Base-by-base conservation (phyloP, 2,329 filamentous ascomycete genomes). In the Seiridium cupressi region DNA sequence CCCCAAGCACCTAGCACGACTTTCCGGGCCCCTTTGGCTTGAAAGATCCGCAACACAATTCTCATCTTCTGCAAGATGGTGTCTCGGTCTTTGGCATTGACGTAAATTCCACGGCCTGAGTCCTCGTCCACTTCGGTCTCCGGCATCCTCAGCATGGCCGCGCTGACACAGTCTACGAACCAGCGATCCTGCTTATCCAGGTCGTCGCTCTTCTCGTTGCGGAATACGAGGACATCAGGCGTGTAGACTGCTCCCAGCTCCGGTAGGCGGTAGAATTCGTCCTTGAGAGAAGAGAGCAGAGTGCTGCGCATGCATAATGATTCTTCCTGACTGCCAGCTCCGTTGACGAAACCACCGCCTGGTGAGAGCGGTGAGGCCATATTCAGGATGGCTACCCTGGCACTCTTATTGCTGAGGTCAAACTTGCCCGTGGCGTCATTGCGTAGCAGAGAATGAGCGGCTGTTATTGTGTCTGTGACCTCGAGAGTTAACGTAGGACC, bases 1-100 rank as follows among this genome's bases (percentile, higher is more conserved):
- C 87, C 87, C 85, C 86, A 89, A 0, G 86, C 85, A 0, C 87
- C 87, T 0, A 89, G 74, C 0, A 89, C 82, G 0, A 89, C 65
- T 59, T 74, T 79, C 44, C 72, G 75, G 3, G 76, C 76, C 0
- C 81, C 80, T 60, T 78, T 79, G 1, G 72, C 67, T 7, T 76
- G 70, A 2, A 78, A 76, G 4, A 88, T 80, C 1, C 84, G 76
- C 69, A 89, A 67, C 1, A 88, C 84, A 5, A 77, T 78, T 34
- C 77, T 76, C 79, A 89, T 88, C 72, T 88, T 88, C 5, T 72
- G 71, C 34, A 79, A 65, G 0, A 79, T 79, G 7, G 82, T 62
- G 44, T 84, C 82, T 1, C 81, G 74, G 59, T 88, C 84, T 49
- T 74, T 79, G 48, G 76, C 71, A 57, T 74, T 75, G 40, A 71